Conservation (phyloP, 192 early-diverging fungal genomes). For the Linnemannia elongata region DNA sequence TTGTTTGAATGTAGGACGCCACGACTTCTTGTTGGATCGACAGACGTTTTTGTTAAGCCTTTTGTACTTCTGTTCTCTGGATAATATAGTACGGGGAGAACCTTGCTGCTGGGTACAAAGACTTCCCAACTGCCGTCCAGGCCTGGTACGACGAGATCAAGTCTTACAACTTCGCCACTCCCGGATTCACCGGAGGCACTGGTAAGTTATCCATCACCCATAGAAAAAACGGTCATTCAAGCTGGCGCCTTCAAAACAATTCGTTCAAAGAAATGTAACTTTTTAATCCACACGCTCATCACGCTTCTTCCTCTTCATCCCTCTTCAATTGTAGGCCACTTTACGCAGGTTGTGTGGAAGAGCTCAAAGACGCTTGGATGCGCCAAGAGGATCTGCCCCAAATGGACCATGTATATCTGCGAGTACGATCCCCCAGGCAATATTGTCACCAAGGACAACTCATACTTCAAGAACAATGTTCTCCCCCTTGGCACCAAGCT, state of each 20-base stretch:
- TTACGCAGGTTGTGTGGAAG: slow-evolving; percentile 53
- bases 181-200: slow-evolving; percentile 38
- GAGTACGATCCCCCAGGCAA: slow-evolving; percentile 26
- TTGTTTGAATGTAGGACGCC: not conserved
- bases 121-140: slow-evolving; percentile 16
- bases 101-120: slow-evolving; percentile 48
- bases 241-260: not conserved
- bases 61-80: not conserved
- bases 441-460: not conserved
- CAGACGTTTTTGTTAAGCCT: not conserved
- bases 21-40: not conserved
- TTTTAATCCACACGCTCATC: not conserved
- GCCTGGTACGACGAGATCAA: slow-evolving; percentile 57
- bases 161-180: slow-evolving; percentile 42
- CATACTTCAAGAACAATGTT: not conserved
- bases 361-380: slow-evolving; percentile 50
- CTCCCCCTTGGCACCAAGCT: not conserved
- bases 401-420: slow-evolving; percentile 20
- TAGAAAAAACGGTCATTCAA: not conserved
- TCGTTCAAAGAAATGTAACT: not conserved
- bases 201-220: not conserved
- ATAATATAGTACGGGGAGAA: slow-evolving; percentile 58
- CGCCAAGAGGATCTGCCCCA: slow-evolving; percentile 30
- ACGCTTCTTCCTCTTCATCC: not conserved
- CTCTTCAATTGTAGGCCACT: slow-evolving; percentile 1